Conservation (phyloP, 805 yeast species). For the Yarrowia osloensis region DNA sequence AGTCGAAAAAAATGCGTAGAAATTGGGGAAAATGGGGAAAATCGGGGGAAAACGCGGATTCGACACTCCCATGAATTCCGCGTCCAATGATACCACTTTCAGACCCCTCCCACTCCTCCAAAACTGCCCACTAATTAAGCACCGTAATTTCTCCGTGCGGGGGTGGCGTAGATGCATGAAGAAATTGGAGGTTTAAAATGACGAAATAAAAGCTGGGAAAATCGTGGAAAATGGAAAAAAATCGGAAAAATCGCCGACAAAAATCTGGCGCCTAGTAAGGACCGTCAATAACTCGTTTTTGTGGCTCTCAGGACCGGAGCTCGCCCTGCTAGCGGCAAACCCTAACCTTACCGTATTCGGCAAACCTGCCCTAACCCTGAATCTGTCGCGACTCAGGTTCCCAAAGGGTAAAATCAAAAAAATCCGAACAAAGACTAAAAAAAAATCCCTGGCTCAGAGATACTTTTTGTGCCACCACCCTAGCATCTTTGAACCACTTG, state of each 20-base stretch:
- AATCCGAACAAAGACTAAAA: constrained; percentile 19
- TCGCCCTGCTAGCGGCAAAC: too few species aligned
- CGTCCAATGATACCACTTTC: too few species aligned
- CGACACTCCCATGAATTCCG: too few species aligned
- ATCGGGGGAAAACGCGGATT: background rate
- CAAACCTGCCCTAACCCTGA: background rate
- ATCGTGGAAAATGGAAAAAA: background rate
- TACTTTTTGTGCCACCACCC: background rate
- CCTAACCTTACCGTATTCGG: constrained; percentile 23
- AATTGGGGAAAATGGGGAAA: background rate
- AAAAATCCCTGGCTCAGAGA: background rate
- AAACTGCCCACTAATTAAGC: too few species aligned
- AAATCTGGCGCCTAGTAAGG: too few species aligned
- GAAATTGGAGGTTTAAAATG: background rate
- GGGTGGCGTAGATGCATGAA: background rate
- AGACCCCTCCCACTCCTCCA: background rate
- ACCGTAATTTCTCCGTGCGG: constrained; percentile 21
- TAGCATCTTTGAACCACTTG: too few species aligned
- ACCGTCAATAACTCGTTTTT: too few species aligned
- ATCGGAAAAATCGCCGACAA: background rate
- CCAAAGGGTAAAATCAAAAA: constrained; percentile 6
- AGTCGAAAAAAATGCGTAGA: background rate
- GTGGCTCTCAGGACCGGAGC: too few species aligned
- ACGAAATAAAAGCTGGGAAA: background rate
- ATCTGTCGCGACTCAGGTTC: constrained; percentile 23